Evolutionary conservation across 805 yeast species (phyloP).

Genomic region (Danielozyma ontarioensis): DNA sequence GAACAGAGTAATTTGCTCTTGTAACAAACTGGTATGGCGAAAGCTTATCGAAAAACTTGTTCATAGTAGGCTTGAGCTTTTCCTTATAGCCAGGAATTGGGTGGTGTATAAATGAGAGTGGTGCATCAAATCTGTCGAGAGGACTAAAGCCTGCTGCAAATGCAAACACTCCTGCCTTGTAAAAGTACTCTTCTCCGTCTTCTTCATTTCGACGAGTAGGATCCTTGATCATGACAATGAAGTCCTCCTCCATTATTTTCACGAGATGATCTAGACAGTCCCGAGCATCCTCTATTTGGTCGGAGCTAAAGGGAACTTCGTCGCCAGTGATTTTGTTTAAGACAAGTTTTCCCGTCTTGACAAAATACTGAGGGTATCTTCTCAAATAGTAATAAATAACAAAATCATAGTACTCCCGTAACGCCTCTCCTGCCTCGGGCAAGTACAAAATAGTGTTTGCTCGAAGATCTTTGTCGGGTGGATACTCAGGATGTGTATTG

Average conservation of each 20-base stretch:
- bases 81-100: conserved; percentile 40
- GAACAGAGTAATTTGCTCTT: conserved; percentile 37
- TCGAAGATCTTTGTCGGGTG: conserved; percentile 18
- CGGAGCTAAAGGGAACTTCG: conserved; percentile 13
- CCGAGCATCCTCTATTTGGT: conserved; percentile 5
- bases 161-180: conserved; percentile 41
- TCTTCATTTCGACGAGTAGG: conserved; percentile 19
- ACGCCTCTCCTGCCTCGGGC: conserved; percentile 29
- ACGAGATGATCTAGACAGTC: conserved; percentile 18
- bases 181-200: conserved; percentile 33
- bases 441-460: conserved; percentile 26
- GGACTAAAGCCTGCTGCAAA: conserved; percentile 44
- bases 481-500: conserved; percentile 30
- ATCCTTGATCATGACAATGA: conserved; percentile 33
- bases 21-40: conserved; percentile 34
- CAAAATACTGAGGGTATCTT: conserved; percentile 36
- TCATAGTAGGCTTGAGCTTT: conserved; percentile 37
- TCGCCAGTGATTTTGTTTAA: conserved; percentile 18
- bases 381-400: conserved; percentile 28
- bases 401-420: conserved; percentile 29
- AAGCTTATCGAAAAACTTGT: conserved; percentile 32
- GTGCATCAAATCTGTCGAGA: conserved; percentile 29
- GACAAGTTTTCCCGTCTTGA: conserved; percentile 6
- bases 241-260: conserved; percentile 36
- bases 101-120: conserved; percentile 33